Evolutionary conservation across 202 grass and related monocot genomes (phyloP).

Genomic region (Zizania palustris): DNA sequence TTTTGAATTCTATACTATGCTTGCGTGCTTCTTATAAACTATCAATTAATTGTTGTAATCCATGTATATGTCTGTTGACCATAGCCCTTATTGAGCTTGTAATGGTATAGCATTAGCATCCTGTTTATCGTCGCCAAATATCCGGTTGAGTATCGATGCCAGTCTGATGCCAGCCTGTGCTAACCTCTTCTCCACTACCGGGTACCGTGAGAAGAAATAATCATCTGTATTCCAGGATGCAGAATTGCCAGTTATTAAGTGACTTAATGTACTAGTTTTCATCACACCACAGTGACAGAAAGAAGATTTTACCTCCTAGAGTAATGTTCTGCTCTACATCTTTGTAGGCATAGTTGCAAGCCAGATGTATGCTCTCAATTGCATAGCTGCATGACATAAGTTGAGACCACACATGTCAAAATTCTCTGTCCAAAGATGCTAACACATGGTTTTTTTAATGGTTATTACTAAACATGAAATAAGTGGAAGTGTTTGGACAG

Average conservation of each 20-base stretch:
- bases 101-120: constrained; percentile 37
- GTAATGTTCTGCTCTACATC: constrained; percentile 72
- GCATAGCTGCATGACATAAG: constrained; percentile 55
- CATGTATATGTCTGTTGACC: not conserved
- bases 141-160: constrained; percentile 69
- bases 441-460: too few species aligned
- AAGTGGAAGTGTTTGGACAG: not conserved
- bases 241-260: not conserved
- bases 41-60: too few species aligned
- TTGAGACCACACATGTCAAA: constrained; percentile 18
- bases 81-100: constrained; percentile 44
- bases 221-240: constrained; percentile 63
- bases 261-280: not conserved
- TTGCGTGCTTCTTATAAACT: too few species aligned
- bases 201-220: constrained; percentile 82
- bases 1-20: not conserved
- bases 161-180: constrained; percentile 84
- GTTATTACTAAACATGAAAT: not conserved
- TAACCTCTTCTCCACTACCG: constrained; percentile 77
- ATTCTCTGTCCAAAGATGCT: not conserved
- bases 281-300: not conserved
- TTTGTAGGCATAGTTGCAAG: constrained; percentile 85
- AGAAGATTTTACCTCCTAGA: constrained; percentile 55
- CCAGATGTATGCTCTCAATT: constrained; percentile 65
- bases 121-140: constrained; percentile 63